phyloP scores from a whole-genome alignment of 164 flowering plant genomes.

The Annona cherimola region DNA sequence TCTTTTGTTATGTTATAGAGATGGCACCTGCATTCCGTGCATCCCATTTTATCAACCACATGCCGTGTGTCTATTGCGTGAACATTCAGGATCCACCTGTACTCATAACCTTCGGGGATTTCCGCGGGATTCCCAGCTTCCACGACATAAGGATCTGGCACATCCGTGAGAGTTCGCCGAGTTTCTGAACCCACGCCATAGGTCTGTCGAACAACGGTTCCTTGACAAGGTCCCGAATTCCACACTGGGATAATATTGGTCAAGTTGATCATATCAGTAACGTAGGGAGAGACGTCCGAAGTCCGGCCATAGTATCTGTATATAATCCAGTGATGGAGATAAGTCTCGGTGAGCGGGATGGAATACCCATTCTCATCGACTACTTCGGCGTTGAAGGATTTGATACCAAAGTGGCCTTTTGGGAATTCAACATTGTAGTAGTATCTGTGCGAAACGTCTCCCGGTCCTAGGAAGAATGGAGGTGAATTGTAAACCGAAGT shows the following conservation, averaged over 20 bases:
- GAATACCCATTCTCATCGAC: constrained; percentile 74
- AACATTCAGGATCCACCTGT: constrained; percentile 71
- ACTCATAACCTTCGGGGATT: constrained; percentile 67
- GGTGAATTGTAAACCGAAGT: constrained; percentile 60
- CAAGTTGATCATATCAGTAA: too few species aligned
- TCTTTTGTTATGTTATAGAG: constrained; percentile 69
- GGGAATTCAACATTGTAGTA: constrained; percentile 67
- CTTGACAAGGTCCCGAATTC: constrained; percentile 61
- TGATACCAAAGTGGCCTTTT: constrained; percentile 28
- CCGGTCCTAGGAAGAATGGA: constrained; percentile 48
- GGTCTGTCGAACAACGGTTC: constrained; percentile 39
- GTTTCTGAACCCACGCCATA: constrained; percentile 90
- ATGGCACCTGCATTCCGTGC: constrained; percentile 84
- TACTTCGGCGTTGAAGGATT: constrained; percentile 62
- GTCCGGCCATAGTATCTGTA: constrained; percentile 35
- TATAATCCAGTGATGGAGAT: constrained; percentile 88
- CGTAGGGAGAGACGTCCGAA: neutral
- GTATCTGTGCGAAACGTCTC: constrained; percentile 52
- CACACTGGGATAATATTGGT: constrained; percentile 6
- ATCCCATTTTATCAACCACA: constrained; percentile 65
- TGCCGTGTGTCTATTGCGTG: constrained; percentile 93
- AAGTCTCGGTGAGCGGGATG: constrained; percentile 82
- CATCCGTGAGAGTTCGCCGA: constrained; percentile 48
- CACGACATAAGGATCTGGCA: constrained; percentile 86
- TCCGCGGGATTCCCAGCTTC: constrained; percentile 65